These are phyloP conservation scores for Neurospora sp. DNA, from an alignment of 2,329 filamentous ascomycete species.

Conservation along the genomic window DNA sequence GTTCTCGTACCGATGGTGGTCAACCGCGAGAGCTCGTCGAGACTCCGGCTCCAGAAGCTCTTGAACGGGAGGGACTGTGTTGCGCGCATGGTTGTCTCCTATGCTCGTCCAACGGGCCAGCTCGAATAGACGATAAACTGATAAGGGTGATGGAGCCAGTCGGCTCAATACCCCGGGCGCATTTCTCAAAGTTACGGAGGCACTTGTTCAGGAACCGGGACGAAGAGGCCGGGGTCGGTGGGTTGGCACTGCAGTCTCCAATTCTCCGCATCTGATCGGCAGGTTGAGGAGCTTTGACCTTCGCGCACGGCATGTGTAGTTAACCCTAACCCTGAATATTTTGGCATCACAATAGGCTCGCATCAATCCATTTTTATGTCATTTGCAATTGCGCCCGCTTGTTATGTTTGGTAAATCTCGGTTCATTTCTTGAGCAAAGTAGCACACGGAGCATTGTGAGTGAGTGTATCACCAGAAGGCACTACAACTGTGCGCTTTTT, in stretches of 20 bases:
- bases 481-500: no score
- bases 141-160: slow-evolving; percentile 8
- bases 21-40: slow-evolving; percentile 50
- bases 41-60: slow-evolving; percentile 47
- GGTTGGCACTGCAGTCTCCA: not conserved
- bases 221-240: not conserved
- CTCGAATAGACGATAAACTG: not conserved
- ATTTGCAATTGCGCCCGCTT: no score
- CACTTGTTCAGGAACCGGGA: not conserved
- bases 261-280: not conserved
- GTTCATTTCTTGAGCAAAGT: no score
- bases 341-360: no score
- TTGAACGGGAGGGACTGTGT: slow-evolving; percentile 28
- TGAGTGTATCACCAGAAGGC: no score
- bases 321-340: not conserved
- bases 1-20: slow-evolving; percentile 41
- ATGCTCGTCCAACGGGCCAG: not conserved
- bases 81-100: slow-evolving; percentile 13
- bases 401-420: no score
- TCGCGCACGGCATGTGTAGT: not conserved
- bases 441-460: no score
- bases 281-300: not conserved
- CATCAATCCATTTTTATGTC: no score
- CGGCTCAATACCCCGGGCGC: slow-evolving; percentile 6
- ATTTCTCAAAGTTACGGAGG: slow-evolving; percentile 3